Evolutionary conservation across 106 monocot species (phyloP).

Genomic region (Allium cepa): DNA sequence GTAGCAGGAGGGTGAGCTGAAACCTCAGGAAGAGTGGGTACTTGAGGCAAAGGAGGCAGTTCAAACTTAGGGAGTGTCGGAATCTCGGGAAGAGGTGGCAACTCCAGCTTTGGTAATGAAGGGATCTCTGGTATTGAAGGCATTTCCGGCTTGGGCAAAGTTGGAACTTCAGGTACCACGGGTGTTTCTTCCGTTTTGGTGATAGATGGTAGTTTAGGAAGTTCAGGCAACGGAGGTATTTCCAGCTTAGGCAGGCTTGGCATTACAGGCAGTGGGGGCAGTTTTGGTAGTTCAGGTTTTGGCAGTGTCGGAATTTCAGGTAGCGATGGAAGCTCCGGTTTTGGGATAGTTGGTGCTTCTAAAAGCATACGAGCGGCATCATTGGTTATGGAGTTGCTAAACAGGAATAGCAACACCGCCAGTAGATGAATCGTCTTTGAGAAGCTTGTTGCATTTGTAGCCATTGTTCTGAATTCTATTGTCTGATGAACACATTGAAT

Average conservation of each 20-base stretch:
- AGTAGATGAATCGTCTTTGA: background rate
- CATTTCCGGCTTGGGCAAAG: background rate
- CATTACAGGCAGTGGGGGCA: background rate
- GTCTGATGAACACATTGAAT: background rate
- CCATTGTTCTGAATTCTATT: background rate
- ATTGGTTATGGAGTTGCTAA: background rate
- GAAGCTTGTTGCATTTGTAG: background rate
- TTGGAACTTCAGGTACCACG: background rate
- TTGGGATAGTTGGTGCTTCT: background rate
- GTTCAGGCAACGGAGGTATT: background rate
- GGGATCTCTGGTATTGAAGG: background rate
- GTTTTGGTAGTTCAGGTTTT: background rate
- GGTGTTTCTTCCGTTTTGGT: background rate
- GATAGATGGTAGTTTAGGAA: background rate
- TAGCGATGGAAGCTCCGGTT: background rate
- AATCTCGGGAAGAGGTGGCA: background rate
- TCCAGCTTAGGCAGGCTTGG: background rate
- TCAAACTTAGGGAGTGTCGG: background rate
- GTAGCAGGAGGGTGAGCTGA: too few species aligned
- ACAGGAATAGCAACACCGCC: background rate
- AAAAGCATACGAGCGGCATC: background rate
- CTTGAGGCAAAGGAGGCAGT: background rate
- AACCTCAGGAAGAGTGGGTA: background rate
- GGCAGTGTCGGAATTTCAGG: constrained; percentile 1
- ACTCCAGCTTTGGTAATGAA: background rate